Conservation (phyloP, 2,329 filamentous ascomycete genomes). For the Hypomyces rosellus region DNA sequence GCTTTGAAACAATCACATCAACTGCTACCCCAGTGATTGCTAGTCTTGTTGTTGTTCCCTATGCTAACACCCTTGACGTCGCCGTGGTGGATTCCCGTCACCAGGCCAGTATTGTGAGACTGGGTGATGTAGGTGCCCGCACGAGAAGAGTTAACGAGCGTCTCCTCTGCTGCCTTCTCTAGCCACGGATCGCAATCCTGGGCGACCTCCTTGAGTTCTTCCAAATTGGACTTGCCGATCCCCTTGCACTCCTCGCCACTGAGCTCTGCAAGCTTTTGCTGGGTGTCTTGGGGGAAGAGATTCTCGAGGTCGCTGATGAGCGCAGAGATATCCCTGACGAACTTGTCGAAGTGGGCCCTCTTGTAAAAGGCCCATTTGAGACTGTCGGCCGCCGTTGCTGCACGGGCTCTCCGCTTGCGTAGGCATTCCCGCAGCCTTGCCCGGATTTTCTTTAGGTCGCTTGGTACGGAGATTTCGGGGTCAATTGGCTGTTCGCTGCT, state of each 20-base stretch:
- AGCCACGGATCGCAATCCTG: too few species aligned
- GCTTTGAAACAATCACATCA: not conserved
- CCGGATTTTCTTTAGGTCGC: too few species aligned
- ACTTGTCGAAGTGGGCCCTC: not conserved
- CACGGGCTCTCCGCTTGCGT: not conserved
- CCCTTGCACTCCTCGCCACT: too few species aligned
- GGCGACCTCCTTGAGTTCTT: too few species aligned
- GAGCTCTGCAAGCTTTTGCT: too few species aligned
- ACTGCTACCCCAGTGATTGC: not conserved
- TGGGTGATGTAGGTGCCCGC: not conserved
- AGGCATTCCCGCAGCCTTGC: too few species aligned
- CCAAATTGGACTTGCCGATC: too few species aligned
- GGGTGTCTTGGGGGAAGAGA: not conserved
- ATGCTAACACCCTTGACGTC: not conserved
- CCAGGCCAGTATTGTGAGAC: not conserved
- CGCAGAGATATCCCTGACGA: not conserved
- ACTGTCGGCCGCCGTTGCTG: not conserved
- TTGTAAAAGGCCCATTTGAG: constrained; percentile 5
- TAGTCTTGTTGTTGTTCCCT: not conserved
- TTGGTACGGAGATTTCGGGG: too few species aligned
- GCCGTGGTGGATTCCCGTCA: not conserved
- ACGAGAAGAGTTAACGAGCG: too few species aligned
- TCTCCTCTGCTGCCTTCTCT: too few species aligned
- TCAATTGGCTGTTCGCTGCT: too few species aligned
- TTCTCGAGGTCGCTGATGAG: not conserved